phyloP scores from a whole-genome alignment of 352 stramenopile species.

The Globisporangium cederbergense region DNA sequence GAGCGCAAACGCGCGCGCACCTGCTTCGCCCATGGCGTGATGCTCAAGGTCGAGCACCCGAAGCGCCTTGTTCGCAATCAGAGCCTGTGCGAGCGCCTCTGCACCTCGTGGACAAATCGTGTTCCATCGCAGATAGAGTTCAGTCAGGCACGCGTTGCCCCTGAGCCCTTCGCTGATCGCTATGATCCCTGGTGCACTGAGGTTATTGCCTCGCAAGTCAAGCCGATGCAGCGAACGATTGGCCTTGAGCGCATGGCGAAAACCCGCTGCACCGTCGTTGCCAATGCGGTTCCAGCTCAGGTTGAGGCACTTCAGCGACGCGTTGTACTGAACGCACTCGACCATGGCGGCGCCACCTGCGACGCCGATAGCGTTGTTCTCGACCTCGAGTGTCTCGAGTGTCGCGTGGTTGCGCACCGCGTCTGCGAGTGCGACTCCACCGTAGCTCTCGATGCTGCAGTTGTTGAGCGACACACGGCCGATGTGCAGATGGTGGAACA shows the following conservation, averaged over 20 bases:
- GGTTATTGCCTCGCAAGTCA: conserved; percentile 65
- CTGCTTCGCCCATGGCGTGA: conserved; percentile 57
- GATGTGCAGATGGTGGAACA: conserved; percentile 69
- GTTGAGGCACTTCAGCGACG: conserved; percentile 59
- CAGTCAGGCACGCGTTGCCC: conserved; percentile 50
- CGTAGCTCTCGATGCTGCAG: conserved; percentile 49
- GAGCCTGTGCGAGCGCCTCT: conserved; percentile 45
- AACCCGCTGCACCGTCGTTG: conserved; percentile 45
- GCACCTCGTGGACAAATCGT: conserved; percentile 48
- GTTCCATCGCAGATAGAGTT: conserved; percentile 79
- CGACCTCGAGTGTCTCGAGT: conserved; percentile 56
- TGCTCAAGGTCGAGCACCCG: conserved; percentile 68
- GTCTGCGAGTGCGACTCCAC: conserved; percentile 53
- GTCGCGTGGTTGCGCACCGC: conserved; percentile 61
- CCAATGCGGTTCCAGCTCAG: conserved; percentile 76
- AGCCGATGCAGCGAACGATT: conserved; percentile 53
- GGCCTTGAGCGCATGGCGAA: conserved; percentile 39
- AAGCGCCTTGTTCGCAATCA: conserved; percentile 58
- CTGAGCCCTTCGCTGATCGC: conserved; percentile 53
- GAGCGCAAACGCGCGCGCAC: conserved; percentile 50
- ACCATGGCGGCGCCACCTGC: conserved; percentile 48
- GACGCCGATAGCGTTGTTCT: conserved; percentile 58
- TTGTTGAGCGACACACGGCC: conserved; percentile 53
- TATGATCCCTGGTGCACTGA: conserved; percentile 43
- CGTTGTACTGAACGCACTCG: conserved; percentile 60